Evolutionary conservation across 2,329 filamentous ascomycete species (phyloP), one percentile per base, ranked within the genome.

Genomic region (Exutisphaerella laricina): DNA sequence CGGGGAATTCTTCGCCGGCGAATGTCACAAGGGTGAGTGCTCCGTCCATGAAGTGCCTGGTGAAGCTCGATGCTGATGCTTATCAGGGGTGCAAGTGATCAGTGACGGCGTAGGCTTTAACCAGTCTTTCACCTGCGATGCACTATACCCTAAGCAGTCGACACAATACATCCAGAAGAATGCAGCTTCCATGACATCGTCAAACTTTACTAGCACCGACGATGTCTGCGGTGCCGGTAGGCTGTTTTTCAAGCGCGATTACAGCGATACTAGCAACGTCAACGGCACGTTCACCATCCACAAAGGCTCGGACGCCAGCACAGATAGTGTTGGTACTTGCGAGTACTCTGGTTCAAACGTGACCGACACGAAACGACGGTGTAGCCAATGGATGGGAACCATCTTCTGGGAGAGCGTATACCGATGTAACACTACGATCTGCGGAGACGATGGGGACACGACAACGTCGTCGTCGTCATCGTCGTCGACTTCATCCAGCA

Each of bases 221-320:
- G 34, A 47, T 10, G 41, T 47, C 9, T 50, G 47, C 25, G 39
- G 32, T 23, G 43, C 34, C n/a, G 43, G 32, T 3, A 23, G 23
- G 28, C 39, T 49, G 9, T 45, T 34, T 21, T 49, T 41, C 35
- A 8, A 42, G 20, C 39, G 43, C 1, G 43, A 46, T 21, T 36
- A 43, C 16, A 46, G 43, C 3, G 20, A 18, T 7, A 26, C 28
- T n/a, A 43, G 34, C 22, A n/a, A n/a, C n/a, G 30, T 30, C 3
- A 49, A 49, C 35, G 43, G 46, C 12, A 49, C 46, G 6, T 46
- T 46, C 22, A 36, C 43, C 23, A 46, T 49, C 12, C 46, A 36
- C 35, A 45, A 46, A 17, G 46, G 43, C 30, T 35, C 26, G 3
- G 46, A 49, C 16, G 18, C 39, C 10, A 40, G 29, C 16, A 39